Base-by-base conservation (phyloP, 805 yeast genomes). In the Lachancea mirantina region DNA sequence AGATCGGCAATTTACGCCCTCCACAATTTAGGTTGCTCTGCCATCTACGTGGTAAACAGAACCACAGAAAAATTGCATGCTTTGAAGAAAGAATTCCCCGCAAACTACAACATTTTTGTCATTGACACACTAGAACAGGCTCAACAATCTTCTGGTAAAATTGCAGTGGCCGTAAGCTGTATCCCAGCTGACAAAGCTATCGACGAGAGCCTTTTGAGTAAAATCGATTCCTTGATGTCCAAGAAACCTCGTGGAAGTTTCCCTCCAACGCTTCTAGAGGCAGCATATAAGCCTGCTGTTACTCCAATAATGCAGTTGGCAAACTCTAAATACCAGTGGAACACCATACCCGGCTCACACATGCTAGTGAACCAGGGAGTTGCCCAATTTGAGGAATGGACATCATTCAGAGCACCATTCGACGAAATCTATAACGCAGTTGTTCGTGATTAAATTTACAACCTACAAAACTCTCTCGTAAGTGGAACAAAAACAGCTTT, bases 361-460 rank as follows among this genome's bases (percentile, higher is more conserved):
- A 83, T 94, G 92, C 70, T 92, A 42, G 87, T 88, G 11, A 78
- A 83, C 59, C 98, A 92, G 62, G 99, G 96, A 29, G 78, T 83
- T 30, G 84, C 72, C 43, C 98, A 92, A 62, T 87, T 88, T 55
- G 62, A 69, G 41, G 59, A 74, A 36, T 89, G 94, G 79, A 84
- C 82, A 8, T 80, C 81, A 0, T 55, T 68, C 30, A 59, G 48
- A 17, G 78, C 88, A 3, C 84, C 87, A 14, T 80, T 74, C 57
- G 57, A 65, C 19, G 72, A 68, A 14, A 68, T 80, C 28, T 75
- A 70, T 45, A 64, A 71, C 13, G 85, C 84, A 19, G 89, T 82
- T 31, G 55, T 58, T 9, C 43, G 26, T 32, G 50, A 49, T 28
- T 50, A 33, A 26, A 7, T 25, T 25, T 11, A 25, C n/a, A n/a